phyloP scores from a whole-genome alignment of 768 basidiomycete genomes.

The Tylopilus intermedius region DNA sequence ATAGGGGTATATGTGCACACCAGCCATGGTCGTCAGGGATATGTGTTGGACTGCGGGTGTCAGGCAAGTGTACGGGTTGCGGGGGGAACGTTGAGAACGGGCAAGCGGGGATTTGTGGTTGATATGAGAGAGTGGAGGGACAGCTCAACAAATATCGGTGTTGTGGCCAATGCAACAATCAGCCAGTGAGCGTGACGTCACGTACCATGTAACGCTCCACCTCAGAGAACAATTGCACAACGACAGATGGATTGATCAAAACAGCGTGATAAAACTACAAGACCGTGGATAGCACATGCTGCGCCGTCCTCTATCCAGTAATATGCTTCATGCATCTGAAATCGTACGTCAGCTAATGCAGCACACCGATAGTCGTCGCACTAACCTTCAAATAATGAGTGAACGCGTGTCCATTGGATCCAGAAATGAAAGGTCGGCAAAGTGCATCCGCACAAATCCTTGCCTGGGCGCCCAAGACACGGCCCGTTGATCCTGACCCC shows the following conservation, averaged over 20 bases:
- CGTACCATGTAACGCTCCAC: slow-evolving; percentile 18
- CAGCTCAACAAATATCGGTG: slow-evolving; percentile 17
- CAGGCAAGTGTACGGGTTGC: not conserved
- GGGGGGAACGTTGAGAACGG: not conserved
- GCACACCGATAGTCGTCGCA: not conserved
- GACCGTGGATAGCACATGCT: slow-evolving; percentile 4
- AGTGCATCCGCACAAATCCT: slow-evolving; percentile 7
- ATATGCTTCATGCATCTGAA: slow-evolving; percentile 8
- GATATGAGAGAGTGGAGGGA: slow-evolving; percentile 9
- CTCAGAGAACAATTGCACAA: not conserved
- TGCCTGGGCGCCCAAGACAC: slow-evolving; percentile 8
- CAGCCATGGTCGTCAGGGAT: slow-evolving; percentile 22
- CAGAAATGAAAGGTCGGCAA: slow-evolving; percentile 6
- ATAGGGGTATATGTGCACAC: slow-evolving; percentile 23
- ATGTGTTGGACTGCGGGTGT: not conserved
- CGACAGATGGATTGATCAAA: slow-evolving; percentile 25
- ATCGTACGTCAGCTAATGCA: slow-evolving; percentile 3
- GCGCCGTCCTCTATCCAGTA: slow-evolving; percentile 14
- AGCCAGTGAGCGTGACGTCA: slow-evolving; percentile 30
- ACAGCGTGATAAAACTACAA: slow-evolving; percentile 26
- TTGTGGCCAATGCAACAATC: slow-evolving; percentile 6
- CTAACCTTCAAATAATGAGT: slow-evolving; percentile 20
- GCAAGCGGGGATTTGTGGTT: slow-evolving; percentile 1
- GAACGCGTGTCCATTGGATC: slow-evolving; percentile 12
- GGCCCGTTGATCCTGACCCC: slow-evolving; percentile 1